Base-by-base conservation (phyloP, 805 yeast genomes). In the Helenozyma rhizophorensis region DNA sequence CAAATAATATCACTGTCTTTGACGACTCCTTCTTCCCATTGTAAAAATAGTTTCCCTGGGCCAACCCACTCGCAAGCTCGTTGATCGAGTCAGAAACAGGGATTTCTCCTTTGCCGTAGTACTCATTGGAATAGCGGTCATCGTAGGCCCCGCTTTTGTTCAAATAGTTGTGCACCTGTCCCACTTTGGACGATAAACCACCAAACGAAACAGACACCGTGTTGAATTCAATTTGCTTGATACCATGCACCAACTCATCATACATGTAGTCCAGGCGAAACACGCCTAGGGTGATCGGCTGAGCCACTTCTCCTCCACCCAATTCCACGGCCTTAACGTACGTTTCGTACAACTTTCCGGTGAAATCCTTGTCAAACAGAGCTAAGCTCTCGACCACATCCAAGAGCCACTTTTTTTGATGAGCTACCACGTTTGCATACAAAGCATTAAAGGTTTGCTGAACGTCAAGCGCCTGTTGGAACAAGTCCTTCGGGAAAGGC, bases 161-260 rank as follows among this genome's bases (percentile, higher is more conserved):
- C 50, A 83, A 58, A 47, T 73, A 85, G 14, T 69, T 57, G 58
- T 93, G 98, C 36, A 86, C 63, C 44, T 75, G 67, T 14, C 93
- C 83, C 16, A 86, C 90, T 53, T 81, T 83, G 10, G 87, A 56
- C 2, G 95, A 81, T 36, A 93, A 67, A 0, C 95, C 97, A 14
- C 95, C 96, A 64, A 93, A 93, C 1, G 97, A 89, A 3, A 90
- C 96, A 49, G 96, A 83, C 3, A 93, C 86, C 1, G 98, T 89
- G 60, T 93, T 93, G 65, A 90, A 90, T 57, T 93, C 99, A 32
- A 93, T 93, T 58, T 93, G 98, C 53, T 90, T 89, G 50, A 90
- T 82, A 10, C 59, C 58, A 31, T 62, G 60, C 6, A 55, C 52
- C 14, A 60, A 55, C 25, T 70, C 68, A n/a, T 72, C 54, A 36